Evolutionary conservation across 2,329 filamentous ascomycete species (phyloP).

Genomic region (Aspergillus versicolor): DNA sequence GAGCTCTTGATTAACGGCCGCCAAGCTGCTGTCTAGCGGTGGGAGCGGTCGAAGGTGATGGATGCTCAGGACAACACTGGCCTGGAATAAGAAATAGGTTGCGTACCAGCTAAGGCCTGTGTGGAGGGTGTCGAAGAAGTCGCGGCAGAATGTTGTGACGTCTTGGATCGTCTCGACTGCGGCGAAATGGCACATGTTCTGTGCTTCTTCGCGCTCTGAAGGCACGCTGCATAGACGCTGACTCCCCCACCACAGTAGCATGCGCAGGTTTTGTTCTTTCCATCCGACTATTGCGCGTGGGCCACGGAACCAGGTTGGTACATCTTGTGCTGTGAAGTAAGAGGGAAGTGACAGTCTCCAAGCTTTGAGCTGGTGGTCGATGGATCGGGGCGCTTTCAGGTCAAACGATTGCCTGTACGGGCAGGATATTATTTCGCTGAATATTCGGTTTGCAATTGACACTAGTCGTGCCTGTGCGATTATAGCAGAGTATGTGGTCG

Average conservation of each 20-base stretch:
- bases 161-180: slow-evolving; percentile 21
- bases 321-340: slow-evolving; percentile 16
- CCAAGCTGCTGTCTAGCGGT: not conserved
- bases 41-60: not conserved
- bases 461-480: slow-evolving; percentile 19
- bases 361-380: slow-evolving; percentile 21
- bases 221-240: slow-evolving; percentile 9
- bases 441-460: slow-evolving; percentile 17
- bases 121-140: slow-evolving; percentile 13
- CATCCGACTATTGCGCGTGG: slow-evolving; percentile 20
- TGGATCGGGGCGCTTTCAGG: slow-evolving; percentile 15
- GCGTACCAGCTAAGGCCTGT: slow-evolving; percentile 23
- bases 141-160: slow-evolving; percentile 16
- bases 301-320: slow-evolving; percentile 21
- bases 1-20: slow-evolving; percentile 10
- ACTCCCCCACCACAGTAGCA: slow-evolving; percentile 25
- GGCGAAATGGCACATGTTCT: slow-evolving; percentile 18
- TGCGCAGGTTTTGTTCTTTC: slow-evolving; percentile 26
- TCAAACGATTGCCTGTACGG: slow-evolving; percentile 4
- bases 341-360: slow-evolving; percentile 20
- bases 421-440: slow-evolving; percentile 14
- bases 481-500: slow-evolving; percentile 22
- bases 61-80: slow-evolving; percentile 19
- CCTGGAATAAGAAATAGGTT: slow-evolving; percentile 26
- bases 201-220: slow-evolving; percentile 17